Evolutionary conservation across 768 basidiomycete genomes (phyloP).

Genomic region (Russula brevipes): DNA sequence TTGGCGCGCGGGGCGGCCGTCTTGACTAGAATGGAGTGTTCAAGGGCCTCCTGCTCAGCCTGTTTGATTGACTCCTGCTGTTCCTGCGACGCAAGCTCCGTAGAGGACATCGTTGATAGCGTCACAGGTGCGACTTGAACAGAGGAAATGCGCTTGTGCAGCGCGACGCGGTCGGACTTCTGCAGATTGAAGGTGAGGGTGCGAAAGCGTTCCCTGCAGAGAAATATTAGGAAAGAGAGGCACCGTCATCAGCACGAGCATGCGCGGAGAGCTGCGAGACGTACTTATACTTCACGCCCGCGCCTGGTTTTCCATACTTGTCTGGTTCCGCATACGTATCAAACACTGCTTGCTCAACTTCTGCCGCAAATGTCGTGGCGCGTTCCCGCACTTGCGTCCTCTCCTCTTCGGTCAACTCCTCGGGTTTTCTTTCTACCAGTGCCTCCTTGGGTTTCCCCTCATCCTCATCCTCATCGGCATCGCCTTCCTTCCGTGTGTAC

Average conservation of each 20-base stretch:
- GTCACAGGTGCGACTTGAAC: conserved; percentile 61
- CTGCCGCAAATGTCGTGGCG: conserved; percentile 59
- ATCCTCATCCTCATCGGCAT: conserved; percentile 13
- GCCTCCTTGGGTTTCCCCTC: background rate
- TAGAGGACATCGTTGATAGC: conserved; percentile 80
- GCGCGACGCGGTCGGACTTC: conserved; percentile 70
- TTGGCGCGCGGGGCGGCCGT: conserved; percentile 63
- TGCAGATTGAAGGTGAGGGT: conserved; percentile 86
- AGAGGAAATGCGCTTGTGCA: conserved; percentile 74
- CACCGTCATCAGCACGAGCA: background rate
- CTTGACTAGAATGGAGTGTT: conserved; percentile 79
- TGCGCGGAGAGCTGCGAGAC: conserved; percentile 26
- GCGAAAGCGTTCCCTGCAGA: conserved; percentile 79
- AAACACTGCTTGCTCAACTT: conserved; percentile 72
- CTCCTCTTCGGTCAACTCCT: conserved; percentile 48
- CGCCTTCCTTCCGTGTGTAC: conserved; percentile 35
- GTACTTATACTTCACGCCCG: conserved; percentile 78
- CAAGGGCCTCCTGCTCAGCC: conserved; percentile 76
- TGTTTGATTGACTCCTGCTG: conserved; percentile 75
- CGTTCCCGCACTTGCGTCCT: conserved; percentile 53
- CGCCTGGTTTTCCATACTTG: conserved; percentile 56
- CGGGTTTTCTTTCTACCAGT: conserved; percentile 19
- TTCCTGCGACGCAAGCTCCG: conserved; percentile 85
- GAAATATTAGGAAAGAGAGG: background rate
- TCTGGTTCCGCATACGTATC: conserved; percentile 75